Base-by-base conservation (phyloP, 306 rosid species). In the Vicia sativa region DNA sequence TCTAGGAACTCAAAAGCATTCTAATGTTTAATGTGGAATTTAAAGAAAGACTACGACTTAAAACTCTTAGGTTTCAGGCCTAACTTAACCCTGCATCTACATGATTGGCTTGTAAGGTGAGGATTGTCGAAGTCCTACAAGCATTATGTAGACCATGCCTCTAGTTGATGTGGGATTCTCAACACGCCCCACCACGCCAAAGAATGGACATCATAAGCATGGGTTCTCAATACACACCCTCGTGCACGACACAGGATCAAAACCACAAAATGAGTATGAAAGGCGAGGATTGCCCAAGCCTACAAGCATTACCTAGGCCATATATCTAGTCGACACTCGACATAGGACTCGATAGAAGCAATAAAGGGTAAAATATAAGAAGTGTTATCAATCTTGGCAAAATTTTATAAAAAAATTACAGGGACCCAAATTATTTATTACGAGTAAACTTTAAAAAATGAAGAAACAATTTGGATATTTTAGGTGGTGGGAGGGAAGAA, bases 1-100 rank as follows among this genome's bases (percentile, higher is more conserved):
- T 62, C 54, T 10, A 25, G 42, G 21, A 26, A 71, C 25, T 35
- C 61, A 46, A 46, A 46, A 46, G 41, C 62, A 48, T 42, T 37
- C 42, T 45, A 25, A 5, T 72, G 43, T 62, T 62, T 29, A 45
- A 10, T 42, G 9, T 38, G 38, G 41, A 50, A 41, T 39, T 41
- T 21, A 18, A 50, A 53, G 28, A 64, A 54, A 13, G 41, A 12
- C 44, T 26, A 12, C 38, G 59, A 34, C 39, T 43, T 39, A 63
- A 8, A 49, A 15, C 31, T 50, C 57, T 19, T 50, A 11, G 29
- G 28, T 50, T 50, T 50, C 3, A 26, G 57, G 12, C 13, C 57
- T 11, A 50, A 50, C 7, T 10, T 50, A 50, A 50, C 28, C 57
- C 31, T 50, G 19, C 57, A 50, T 9, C 31, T 50, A 50, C 57